Percentiles rank a stretch among this genome's conserved stretches.
Conservation (phyloP, 2,329 filamentous ascomycete species). For the Epichloe hybrida region DNA sequence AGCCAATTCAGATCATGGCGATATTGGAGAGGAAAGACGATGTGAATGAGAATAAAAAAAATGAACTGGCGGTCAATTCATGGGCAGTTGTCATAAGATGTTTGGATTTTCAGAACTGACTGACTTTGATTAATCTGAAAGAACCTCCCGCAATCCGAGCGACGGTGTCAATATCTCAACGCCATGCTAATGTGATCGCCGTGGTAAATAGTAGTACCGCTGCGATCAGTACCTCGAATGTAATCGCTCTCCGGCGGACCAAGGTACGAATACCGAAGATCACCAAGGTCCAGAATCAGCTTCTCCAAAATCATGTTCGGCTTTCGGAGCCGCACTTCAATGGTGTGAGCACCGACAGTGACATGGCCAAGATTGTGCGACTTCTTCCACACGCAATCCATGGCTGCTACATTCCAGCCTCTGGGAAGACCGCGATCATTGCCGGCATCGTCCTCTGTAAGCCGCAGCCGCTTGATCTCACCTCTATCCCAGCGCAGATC, state of each 20-base stretch:
- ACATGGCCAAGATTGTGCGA: constrained; percentile 17
- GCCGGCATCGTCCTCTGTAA: constrained; percentile 15
- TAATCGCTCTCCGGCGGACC: constrained; percentile 20
- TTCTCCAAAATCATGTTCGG: constrained; percentile 25
- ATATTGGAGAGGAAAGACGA: too few relatives aligned
- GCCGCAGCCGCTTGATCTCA: constrained; percentile 16
- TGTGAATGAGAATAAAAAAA: too few relatives aligned
- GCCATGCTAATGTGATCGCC: constrained; percentile 4
- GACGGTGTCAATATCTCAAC: neutral
- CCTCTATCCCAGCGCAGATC: constrained; percentile 33
- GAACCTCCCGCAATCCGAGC: neutral
- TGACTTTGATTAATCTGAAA: neutral
- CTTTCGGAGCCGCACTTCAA: constrained; percentile 18
- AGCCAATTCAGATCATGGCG: too few relatives aligned
- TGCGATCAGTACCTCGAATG: constrained; percentile 2
- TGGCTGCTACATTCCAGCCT: constrained; percentile 34
- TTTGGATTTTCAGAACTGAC: too few relatives aligned
- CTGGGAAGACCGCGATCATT: constrained; percentile 27
- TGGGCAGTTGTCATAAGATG: too few relatives aligned
- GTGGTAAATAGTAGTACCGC: neutral
- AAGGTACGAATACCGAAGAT: constrained; percentile 20
- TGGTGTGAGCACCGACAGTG: constrained; percentile 14
- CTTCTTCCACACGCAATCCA: constrained; percentile 35
- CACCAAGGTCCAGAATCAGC: constrained; percentile 20
- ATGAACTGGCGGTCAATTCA: too few relatives aligned